These are phyloP conservation scores for Coriolopsis trogii DNA, from an alignment of 1,284 basidiomycete genomes.

Conservation along the genomic window DNA sequence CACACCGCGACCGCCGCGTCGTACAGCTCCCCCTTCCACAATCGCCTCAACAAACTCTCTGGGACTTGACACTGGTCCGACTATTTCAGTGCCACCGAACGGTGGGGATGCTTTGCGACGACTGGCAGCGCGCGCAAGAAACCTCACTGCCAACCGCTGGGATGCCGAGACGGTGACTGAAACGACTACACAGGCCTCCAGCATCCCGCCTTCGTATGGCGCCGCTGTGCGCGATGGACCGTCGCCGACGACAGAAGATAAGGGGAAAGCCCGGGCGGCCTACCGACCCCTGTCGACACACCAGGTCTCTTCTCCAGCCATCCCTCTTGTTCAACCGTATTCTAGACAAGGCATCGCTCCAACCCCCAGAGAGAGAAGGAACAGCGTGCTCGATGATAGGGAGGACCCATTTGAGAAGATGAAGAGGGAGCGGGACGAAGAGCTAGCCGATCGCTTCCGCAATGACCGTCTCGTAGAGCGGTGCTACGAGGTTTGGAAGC, in stretches of 20 bases:
- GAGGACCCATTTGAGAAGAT: conserved; percentile 80
- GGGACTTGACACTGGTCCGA: conserved; percentile 32
- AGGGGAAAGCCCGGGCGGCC: conserved; percentile 5
- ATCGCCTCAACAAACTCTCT: conserved; percentile 34
- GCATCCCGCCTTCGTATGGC: conserved; percentile 55
- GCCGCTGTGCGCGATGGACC: conserved; percentile 39
- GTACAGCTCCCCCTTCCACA: conserved; percentile 24
- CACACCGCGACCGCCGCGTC: conserved; percentile 28
- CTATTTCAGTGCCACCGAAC: not conserved
- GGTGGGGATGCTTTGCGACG: conserved; percentile 13
- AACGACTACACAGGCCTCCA: conserved; percentile 39
- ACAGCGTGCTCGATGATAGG: conserved; percentile 57
- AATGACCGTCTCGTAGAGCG: conserved; percentile 62
- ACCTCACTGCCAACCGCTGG: conserved; percentile 34
- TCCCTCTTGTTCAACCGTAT: conserved; percentile 23
- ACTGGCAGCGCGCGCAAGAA: conserved; percentile 22
- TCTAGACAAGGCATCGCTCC: conserved; percentile 33
- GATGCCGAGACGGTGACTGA: conserved; percentile 43
- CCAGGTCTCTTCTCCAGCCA: conserved; percentile 11
- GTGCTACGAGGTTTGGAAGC: conserved; percentile 73
- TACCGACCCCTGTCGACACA: conserved; percentile 8
- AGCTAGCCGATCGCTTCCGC: conserved; percentile 70
- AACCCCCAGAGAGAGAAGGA: conserved; percentile 41
- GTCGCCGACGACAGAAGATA: conserved; percentile 11
- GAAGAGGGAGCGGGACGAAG: conserved; percentile 66